A percentile compares a stretch with the other conserved stretches of the same genome.
These are phyloP conservation scores for Talaromyces sp. DNA, from an alignment of 2,329 filamentous ascomycete species.

Conservation along the genomic window DNA sequence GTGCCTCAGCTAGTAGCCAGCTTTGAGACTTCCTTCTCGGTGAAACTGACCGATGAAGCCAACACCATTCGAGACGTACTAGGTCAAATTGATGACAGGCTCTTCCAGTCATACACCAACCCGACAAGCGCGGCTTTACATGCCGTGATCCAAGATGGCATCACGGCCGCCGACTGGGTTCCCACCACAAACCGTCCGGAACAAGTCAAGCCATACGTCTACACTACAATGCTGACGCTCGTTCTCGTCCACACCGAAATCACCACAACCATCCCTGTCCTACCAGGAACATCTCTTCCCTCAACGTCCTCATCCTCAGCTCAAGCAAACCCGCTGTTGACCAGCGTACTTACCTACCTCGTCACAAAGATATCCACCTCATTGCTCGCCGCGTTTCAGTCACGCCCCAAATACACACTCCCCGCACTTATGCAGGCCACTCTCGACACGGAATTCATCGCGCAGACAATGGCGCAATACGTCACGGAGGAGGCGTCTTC, in stretches of 20 bases:
- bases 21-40: constrained; percentile 90
- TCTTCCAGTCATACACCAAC: constrained; percentile 89
- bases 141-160: constrained; percentile 67
- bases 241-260: constrained; percentile 91
- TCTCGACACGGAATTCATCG: constrained; percentile 92
- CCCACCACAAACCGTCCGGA: constrained; percentile 59
- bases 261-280: constrained; percentile 67
- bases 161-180: constrained; percentile 68
- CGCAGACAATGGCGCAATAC: constrained; percentile 87
- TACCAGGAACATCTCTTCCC: constrained; percentile 67
- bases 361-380: constrained; percentile 76
- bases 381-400: constrained; percentile 75
- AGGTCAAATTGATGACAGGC: constrained; percentile 79
- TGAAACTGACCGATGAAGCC: constrained; percentile 89
- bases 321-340: constrained; percentile 61
- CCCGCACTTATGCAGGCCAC: constrained; percentile 92
- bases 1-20: constrained; percentile 85
- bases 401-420: constrained; percentile 66
- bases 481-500: constrained; percentile 77
- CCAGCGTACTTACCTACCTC: constrained; percentile 78
- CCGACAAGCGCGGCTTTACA: constrained; percentile 67
- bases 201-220: constrained; percentile 82
- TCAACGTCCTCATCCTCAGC: constrained; percentile 67
- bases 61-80: constrained; percentile 90
- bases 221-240: constrained; percentile 76